Evolutionary conservation across 208 protist species (phyloP), one percentile per base, ranked within the genome.

Genomic region (Trypanosoma congolense): DNA sequence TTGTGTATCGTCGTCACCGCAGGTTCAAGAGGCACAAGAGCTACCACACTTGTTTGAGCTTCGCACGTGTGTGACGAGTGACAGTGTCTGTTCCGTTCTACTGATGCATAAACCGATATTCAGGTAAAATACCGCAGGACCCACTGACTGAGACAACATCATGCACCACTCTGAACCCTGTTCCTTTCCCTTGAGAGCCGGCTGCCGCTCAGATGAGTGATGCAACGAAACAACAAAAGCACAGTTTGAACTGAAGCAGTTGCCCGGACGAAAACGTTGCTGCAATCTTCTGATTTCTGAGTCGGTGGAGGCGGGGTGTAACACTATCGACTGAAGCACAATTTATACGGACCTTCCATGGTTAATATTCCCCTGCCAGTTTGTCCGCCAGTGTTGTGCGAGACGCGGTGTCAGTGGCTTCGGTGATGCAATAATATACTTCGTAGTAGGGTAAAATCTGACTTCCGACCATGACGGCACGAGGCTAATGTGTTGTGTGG

Each of bases 371-470:
- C 14, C 8, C 14, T 53, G 56, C 45, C 45, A 31, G 45, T 61
- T 12, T 33, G 31, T 52, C 56, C 44, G 56, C 56, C 56, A 61
- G 56, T 61, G 56, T 61, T 61, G 56, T 61, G 56, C 56, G 18
- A 61, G 56, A 61, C 9, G 14, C 5, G 5, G 18, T 6, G 12
- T 3, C 14, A 28, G 54, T 14, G 5, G 9, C 35, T 4, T 46
- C 22, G 30, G 12, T 53, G 57, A 63, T 63, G 57, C 14, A 35
- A 49, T n/a, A 40, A 45, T 25, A 41, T 58, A 70, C 61, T 70
- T 78, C 57, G 72, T 38, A 38, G 33, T 78, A 74, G 72, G 72
- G 72, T 74, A 78, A 78, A 78, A 78, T 74, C 72, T 74, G 72
- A 74, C 31, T 12, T 24, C 38, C 57, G 57, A 63, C 57, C 45